Conservation (phyloP, 225 moss, liverwort and hornwort species). For the Anthoceros angustus region DNA sequence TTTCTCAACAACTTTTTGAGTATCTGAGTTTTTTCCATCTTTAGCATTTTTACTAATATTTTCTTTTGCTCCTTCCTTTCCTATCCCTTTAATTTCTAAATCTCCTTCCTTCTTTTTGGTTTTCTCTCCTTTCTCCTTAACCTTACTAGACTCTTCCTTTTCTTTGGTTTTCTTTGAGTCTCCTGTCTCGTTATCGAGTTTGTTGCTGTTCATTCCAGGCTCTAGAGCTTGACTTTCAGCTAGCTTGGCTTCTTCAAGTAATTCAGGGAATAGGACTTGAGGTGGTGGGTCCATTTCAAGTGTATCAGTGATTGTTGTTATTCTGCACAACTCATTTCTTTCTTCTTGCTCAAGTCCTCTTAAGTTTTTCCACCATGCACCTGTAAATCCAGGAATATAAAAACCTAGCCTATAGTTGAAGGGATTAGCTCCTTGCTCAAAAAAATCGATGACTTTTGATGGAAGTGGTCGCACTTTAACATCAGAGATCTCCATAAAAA, state of each 20-base stretch:
- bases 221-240: constrained; percentile 1
- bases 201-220: background rate
- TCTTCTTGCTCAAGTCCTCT: constrained; percentile 20
- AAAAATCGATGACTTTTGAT: constrained; percentile 32
- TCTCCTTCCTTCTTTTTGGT: constrained; percentile 4
- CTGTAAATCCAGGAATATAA: constrained; percentile 56
- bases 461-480: constrained; percentile 32
- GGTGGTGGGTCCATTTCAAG: constrained; percentile 13
- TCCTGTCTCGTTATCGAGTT: background rate
- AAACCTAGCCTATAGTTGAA: constrained; percentile 42
- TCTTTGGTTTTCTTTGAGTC: background rate
- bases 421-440: constrained; percentile 19
- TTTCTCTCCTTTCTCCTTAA: background rate
- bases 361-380: constrained; percentile 40
- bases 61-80: constrained; percentile 11
- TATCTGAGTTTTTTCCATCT: constrained; percentile 5
- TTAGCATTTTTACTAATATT: constrained; percentile 6
- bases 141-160: constrained; percentile 10
- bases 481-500: constrained; percentile 33
- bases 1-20: background rate
- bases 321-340: constrained; percentile 19
- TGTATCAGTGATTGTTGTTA: constrained; percentile 1
- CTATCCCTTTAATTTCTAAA: background rate
- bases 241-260: background rate
- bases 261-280: constrained; percentile 17